These are phyloP conservation scores for Nakaseomyces delphensis DNA, from an alignment of 1,139 yeast genomes.

Conservation along the genomic window DNA sequence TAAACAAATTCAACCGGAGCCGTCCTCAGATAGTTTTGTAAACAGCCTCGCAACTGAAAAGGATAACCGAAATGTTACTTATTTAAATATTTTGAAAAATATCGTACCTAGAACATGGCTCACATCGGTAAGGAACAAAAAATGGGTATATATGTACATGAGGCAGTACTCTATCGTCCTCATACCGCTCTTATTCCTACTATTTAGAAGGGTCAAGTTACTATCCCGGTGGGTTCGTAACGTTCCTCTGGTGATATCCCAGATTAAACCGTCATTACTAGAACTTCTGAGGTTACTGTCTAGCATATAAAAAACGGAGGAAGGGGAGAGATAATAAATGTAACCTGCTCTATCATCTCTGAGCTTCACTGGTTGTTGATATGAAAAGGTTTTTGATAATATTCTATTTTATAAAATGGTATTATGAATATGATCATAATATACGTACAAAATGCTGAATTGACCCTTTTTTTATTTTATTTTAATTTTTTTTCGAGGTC, in stretches of 20 bases:
- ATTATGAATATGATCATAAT: too few relatives aligned
- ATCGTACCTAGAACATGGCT: background rate
- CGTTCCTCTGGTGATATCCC: background rate
- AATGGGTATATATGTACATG: conserved; percentile 1
- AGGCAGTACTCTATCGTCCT: background rate
- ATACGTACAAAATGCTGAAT: too few relatives aligned
- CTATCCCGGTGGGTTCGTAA: background rate
- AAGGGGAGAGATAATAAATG: too few relatives aligned
- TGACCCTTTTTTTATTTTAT: too few relatives aligned
- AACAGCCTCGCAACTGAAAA: background rate
- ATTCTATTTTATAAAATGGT: too few relatives aligned
- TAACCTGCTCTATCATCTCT: too few relatives aligned
- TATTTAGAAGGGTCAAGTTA: background rate
- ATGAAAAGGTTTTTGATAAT: too few relatives aligned
- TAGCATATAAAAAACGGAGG: conserved; percentile 11
- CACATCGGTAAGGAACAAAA: background rate
- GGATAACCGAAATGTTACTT: background rate
- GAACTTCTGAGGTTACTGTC: conserved; percentile 11
- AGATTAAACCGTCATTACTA: conserved; percentile 8
- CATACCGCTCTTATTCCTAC: background rate
- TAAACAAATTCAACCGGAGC: background rate
- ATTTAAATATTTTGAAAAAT: background rate
- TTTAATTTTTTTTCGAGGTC: too few relatives aligned
- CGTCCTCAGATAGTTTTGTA: background rate
- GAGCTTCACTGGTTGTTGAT: too few relatives aligned